Base-by-base conservation (phyloP, 345 rosid genomes). In the Kandelia obovata region DNA sequence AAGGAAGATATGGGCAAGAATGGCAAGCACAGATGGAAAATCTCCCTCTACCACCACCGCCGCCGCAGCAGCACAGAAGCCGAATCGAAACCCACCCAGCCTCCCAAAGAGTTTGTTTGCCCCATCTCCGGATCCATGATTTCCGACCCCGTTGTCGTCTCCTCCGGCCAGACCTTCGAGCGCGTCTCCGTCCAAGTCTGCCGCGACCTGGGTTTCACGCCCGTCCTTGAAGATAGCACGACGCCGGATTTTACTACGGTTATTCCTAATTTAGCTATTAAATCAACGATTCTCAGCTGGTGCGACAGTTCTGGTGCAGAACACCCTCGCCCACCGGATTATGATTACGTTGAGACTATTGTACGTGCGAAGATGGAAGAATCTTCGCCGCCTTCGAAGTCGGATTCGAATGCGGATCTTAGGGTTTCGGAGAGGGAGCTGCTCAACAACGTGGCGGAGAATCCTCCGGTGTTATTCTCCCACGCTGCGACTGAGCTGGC, bases 371-470 rank as follows among this genome's bases (percentile, higher is more conserved):
- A 62, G 58, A 72, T 71, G 64, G 46, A 5, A 16, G 62, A 62
- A 20, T 27, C 53, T 16, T 37, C 63, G 35, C 2, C 58, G 31
- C 43, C 76, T 21, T 25, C 47, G 62, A 55, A 15, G 43, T 19
- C 62, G 57, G 56, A 5, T 25, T 58, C 61, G 9, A 75, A 49
- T 7, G 73, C 84, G 0, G 82, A 73, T 43, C 76, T 88, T 68
- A 75, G 91, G 72, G 80, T 84, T 47, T 91, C 96, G 1, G 98
- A 91, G 70, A 77, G 69, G 71, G 92, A 93, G 78, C 73, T 93
- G 6, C 76, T 93, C 32, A 71, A 74, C 55, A 90, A 81, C 0
- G 86, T 93, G 25, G 87, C 92, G 21, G 70, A 71, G 51, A 58
- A 63, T 30, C 76, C 76, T 35, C 80, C 66, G 11, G 66, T 72